Conservation (phyloP, 176 grass and related monocot genomes). For the Phyllostachys edulis region DNA sequence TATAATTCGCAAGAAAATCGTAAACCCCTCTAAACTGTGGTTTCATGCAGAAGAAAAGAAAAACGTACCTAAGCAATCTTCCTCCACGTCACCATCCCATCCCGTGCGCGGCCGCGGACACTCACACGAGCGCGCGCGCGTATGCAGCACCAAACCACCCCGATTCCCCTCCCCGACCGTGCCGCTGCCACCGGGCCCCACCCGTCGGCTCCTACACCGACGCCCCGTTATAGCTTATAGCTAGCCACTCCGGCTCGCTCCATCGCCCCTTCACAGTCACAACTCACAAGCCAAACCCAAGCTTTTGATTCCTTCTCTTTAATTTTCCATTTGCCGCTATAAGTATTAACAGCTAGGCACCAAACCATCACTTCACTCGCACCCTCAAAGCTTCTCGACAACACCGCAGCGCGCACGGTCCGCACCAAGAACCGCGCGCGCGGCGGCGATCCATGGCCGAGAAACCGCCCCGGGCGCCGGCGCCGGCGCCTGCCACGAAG, state of each 20-base stretch:
- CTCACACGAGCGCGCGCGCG: too few relatives aligned
- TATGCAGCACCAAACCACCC: background rate
- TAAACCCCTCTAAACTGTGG: background rate
- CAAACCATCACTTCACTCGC: slow-evolving; percentile 51
- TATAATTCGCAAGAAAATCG: too few relatives aligned
- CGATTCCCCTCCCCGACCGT: too few relatives aligned
- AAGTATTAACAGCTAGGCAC: slow-evolving; percentile 38
- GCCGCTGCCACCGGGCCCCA: background rate
- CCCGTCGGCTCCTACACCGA: slow-evolving; percentile 11
- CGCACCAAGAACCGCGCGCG: background rate
- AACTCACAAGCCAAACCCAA: too few relatives aligned
- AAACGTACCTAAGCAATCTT: too few relatives aligned
- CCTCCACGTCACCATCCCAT: background rate
- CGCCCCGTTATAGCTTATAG: background rate
- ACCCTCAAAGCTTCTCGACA: background rate
- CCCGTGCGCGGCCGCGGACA: too few relatives aligned
- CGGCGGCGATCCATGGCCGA: slow-evolving; percentile 31
- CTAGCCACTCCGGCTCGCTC: background rate
- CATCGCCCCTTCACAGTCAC: background rate
- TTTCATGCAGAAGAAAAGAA: background rate
- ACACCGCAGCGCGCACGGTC: background rate
- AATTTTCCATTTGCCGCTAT: background rate
- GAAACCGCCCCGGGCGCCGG: slow-evolving; percentile 27
- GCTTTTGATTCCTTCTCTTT: too few relatives aligned
- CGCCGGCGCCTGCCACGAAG: background rate